Conservation (phyloP, 441 rosid species). For the Arabidopsis lyrata region DNA sequence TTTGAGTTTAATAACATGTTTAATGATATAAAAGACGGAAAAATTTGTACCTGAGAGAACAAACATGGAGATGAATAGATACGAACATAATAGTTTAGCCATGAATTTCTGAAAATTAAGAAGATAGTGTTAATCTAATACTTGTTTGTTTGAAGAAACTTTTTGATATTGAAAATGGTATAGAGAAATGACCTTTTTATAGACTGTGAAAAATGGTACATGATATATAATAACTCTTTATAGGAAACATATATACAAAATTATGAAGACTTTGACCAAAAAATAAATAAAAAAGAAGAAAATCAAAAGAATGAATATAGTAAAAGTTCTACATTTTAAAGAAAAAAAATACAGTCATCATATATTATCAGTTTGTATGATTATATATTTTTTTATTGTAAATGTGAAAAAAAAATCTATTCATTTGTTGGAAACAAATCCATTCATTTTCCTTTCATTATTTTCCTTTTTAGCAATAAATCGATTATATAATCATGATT, state of each 20-base stretch:
- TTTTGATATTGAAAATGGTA: conserved; percentile 11
- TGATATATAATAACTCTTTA: too few species aligned
- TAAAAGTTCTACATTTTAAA: background rate
- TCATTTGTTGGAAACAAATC: background rate
- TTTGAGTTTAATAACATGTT: background rate
- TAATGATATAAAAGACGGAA: background rate
- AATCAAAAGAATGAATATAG: background rate
- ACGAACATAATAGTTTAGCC: conserved; percentile 18
- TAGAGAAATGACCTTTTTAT: conserved; percentile 1
- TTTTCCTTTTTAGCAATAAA: too few species aligned
- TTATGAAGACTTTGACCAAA: conserved; percentile 2
- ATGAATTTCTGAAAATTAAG: background rate
- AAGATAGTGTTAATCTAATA: background rate
- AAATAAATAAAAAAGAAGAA: background rate
- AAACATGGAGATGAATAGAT: conserved; percentile 11
- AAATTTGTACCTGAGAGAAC: conserved; percentile 7
- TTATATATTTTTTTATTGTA: too few species aligned
- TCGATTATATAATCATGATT: too few species aligned
- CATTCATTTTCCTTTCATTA: too few species aligned
- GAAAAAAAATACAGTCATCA: background rate
- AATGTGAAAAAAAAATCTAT: too few species aligned
- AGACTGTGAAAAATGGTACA: background rate
- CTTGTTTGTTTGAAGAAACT: background rate
- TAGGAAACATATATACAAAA: background rate
- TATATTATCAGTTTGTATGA: too few species aligned